A percentile compares a stretch with the other conserved stretches of the same genome.
Conservation (phyloP, 352 stramenopile genomes). For the Globisporangium megalacanthum region DNA sequence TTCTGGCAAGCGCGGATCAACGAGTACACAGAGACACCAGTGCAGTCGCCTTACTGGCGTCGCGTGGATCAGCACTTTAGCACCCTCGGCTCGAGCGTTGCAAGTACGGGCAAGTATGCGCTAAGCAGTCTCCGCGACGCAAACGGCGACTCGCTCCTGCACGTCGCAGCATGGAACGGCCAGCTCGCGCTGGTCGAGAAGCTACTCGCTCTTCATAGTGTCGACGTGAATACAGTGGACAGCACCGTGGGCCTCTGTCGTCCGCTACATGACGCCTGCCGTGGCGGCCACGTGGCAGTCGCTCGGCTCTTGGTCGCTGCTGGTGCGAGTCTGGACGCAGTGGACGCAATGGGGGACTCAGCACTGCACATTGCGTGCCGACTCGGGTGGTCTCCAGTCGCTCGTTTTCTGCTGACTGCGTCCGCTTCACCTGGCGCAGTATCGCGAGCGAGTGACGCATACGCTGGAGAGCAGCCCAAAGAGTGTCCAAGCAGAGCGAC, state of each 20-base stretch:
- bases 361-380: slow-evolving; percentile 51
- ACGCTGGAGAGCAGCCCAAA: background rate
- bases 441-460: background rate
- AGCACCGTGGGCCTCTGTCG: slow-evolving; percentile 34
- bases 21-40: slow-evolving; percentile 2
- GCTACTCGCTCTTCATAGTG: slow-evolving; percentile 21
- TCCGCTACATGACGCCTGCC: slow-evolving; percentile 54
- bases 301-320: slow-evolving; percentile 30
- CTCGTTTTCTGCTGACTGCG: slow-evolving; percentile 32
- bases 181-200: slow-evolving; percentile 20
- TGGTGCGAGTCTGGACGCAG: slow-evolving; percentile 28
- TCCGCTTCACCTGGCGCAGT: slow-evolving; percentile 17
- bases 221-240: slow-evolving; percentile 45
- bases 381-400: slow-evolving; percentile 28
- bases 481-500: slow-evolving; percentile 8
- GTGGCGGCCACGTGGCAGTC: slow-evolving; percentile 30
- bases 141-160: slow-evolving; percentile 45
- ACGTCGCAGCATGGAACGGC: slow-evolving; percentile 45
- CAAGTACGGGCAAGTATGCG: background rate
- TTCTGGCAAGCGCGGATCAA: slow-evolving; percentile 29
- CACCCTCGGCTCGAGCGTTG: background rate
- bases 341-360: slow-evolving; percentile 46
- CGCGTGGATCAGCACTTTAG: slow-evolving; percentile 14
- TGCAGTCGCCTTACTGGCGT: slow-evolving; percentile 15
- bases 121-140: slow-evolving; percentile 6